Base-by-base conservation (phyloP, 1,284 basidiomycete species). In the Leccinum subrobustum region DNA sequence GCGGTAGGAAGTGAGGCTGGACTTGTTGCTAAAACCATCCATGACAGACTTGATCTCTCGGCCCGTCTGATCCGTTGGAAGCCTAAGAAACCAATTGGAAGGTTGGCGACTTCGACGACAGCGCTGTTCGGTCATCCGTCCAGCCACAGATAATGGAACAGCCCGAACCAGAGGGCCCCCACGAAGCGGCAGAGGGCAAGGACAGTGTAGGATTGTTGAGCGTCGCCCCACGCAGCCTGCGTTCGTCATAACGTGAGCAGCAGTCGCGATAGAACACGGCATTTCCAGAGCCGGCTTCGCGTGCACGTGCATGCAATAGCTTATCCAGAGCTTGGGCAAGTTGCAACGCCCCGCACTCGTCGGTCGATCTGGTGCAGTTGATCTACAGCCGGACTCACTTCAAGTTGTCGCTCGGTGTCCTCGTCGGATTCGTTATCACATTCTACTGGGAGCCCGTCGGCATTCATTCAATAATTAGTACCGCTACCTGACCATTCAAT, bases 201-300 rank as follows among this genome's bases (percentile, higher is more conserved):
- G 89, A 92, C 67, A 81, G 81, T 56, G 84, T 92, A 54, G 91
- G 89, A 12, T 75, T 92, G 35, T 73, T 83, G 54, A 67, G 75
- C 9, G 81, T 80, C 58, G 72, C 77, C 47, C 76, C 74, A 2
- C 79, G 81, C 12, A 87, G 85, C 65, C 87, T 86, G 3, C 78
- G 80, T 37, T 77, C 79, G 5, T 89, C 88, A 31, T 25, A 74
- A 84, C 29, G 79, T 77, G 6, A 82, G 80, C 54, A 76, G 5
- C 68, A 67, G n/a, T 71, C 77, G 4, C 65, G 73, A 18, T 76
- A 75, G 3, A 69, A 74, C 33, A 78, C 79, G 18, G 64, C 68
- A 4, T 79, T 78, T 11, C 86, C 29, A 76, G 86, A 37, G 75
- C 83, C 0, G 78, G 76, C 23, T 87, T 42, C 80, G 86, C 83